Evolutionary conservation across 1,284 basidiomycete genomes (phyloP).

Genomic region (Microbotryum saponariae): DNA sequence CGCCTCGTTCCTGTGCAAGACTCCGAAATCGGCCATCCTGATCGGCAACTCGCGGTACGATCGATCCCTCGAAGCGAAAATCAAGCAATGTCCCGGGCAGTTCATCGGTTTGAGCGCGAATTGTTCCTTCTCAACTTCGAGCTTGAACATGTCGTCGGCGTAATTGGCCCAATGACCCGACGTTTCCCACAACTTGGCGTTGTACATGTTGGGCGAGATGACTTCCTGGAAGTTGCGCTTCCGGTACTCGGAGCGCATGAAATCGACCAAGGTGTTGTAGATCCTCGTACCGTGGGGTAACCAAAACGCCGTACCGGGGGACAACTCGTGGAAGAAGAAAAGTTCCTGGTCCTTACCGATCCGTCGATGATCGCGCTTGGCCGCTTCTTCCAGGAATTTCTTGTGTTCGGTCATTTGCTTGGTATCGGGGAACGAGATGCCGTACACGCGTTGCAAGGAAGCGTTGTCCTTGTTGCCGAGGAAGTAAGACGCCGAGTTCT

Average conservation of each 20-base stretch:
- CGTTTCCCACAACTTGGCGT: slow-evolving; percentile 94
- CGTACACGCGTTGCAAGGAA: slow-evolving; percentile 92
- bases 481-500: slow-evolving; percentile 99
- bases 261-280: slow-evolving; percentile 87
- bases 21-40: slow-evolving; percentile 96
- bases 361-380: slow-evolving; percentile 93
- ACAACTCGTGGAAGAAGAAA: slow-evolving; percentile 96
- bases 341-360: slow-evolving; percentile 96
- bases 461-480: slow-evolving; percentile 90
- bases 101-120: slow-evolving; percentile 99
- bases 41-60: slow-evolving; percentile 94
- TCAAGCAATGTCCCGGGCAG: slow-evolving; percentile 93
- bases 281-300: slow-evolving; percentile 94
- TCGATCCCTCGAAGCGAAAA: slow-evolving; percentile 90
- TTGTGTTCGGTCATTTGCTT: slow-evolving; percentile 96
- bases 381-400: slow-evolving; percentile 89
- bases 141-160: slow-evolving; percentile 90
- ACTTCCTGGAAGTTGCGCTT: slow-evolving; percentile 87
- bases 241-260: slow-evolving; percentile 75
- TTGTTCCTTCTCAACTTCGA: slow-evolving; percentile 90
- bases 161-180: slow-evolving; percentile 99
- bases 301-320: slow-evolving; percentile 94
- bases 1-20: slow-evolving; percentile 94
- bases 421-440: slow-evolving; percentile 97
- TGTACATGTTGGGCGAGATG: slow-evolving; percentile 96